Evolutionary conservation across 169 alveolate genomes (phyloP).

Genomic region (Cryptosporidium canis): DNA sequence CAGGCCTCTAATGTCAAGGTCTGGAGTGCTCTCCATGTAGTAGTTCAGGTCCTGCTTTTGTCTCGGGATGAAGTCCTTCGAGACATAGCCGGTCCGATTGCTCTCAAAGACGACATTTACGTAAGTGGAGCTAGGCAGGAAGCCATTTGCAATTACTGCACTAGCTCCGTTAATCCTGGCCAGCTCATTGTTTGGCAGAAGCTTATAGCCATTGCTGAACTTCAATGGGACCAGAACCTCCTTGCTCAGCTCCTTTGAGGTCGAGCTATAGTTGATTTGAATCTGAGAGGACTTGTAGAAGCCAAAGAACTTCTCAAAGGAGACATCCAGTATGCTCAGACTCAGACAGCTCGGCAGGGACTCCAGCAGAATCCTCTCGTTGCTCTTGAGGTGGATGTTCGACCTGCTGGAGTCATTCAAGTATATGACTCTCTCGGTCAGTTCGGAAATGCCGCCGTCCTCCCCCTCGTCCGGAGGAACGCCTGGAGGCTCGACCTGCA

Average conservation of each 20-base stretch:
- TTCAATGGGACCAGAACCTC: constrained; percentile 21
- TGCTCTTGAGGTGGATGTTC: neutral
- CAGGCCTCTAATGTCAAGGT: neutral
- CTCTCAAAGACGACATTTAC: constrained; percentile 10
- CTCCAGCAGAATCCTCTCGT: constrained; percentile 20
- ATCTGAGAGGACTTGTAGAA: constrained; percentile 46
- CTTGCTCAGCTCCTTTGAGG: neutral
- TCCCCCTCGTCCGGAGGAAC: neutral
- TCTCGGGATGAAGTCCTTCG: constrained; percentile 37
- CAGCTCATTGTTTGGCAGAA: constrained; percentile 28
- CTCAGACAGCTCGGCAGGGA: constrained; percentile 5
- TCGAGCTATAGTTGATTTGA: constrained; percentile 22
- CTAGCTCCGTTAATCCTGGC: constrained; percentile 3
- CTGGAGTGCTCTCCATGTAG: neutral
- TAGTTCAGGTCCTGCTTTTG: constrained; percentile 23
- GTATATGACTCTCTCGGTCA: neutral
- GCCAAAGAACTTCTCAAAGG: constrained; percentile 42
- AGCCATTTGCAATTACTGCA: constrained; percentile 32
- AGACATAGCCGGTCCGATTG: constrained; percentile 1
- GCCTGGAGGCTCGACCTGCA: neutral
- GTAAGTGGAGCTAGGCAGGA: constrained; percentile 40
- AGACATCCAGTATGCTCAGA: constrained; percentile 20
- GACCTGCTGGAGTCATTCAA: neutral
- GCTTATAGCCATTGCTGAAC: constrained; percentile 20
- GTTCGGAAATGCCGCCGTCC: neutral